Evolutionary conservation across 2,329 filamentous ascomycete species (phyloP), one percentile per base, ranked within the genome.

Genomic region (Phaeosphaeriaceae sp.): DNA sequence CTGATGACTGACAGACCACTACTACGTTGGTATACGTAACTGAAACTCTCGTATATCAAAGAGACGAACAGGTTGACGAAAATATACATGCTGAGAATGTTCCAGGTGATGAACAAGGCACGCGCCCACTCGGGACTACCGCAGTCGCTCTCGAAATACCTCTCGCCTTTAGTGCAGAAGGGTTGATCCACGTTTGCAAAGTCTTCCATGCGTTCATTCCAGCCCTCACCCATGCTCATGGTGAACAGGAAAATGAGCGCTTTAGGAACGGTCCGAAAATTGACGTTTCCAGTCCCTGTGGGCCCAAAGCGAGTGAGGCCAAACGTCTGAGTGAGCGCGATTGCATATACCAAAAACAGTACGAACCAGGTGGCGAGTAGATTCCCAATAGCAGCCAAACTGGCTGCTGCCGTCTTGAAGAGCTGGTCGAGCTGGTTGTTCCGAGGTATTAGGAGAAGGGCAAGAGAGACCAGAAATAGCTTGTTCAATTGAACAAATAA

Each of bases 41-140:
- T 96, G 81, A 99, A 99, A 75, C 92, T 97, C 78, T 99, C 94
- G 76, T 95, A 99, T 62, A 99, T 99, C 71, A 99, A 86, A 40
- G 94, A 99, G 50, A 99, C 93, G 73, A 99, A 99, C 69, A 99
- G 78, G 68, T 93, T 97, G 68, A 97, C 93, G 67, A 99, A 99
- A 66, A 99, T 96, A 76, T 99, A 99, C 94, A 99, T 99, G 88
- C 93, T 97, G 74, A 99, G 83, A 65, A 99, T 93, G 78, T 99
- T 99, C 94, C 94, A 99, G 4, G 88, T 85, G 49, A 97, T 92
- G 77, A 99, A 99, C 8, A 99, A 80, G 28, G 87, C 85, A 42
- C 92, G 83, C 6, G 94, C 92, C 92, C 94, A 99, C 32, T 86
- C 83, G 42, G 86, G 83, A 75, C 93, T 96, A 50, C 94, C 94